phyloP scores from a whole-genome alignment of 2,329 filamentous ascomycete genomes.

The Grosmannia penicillata region DNA sequence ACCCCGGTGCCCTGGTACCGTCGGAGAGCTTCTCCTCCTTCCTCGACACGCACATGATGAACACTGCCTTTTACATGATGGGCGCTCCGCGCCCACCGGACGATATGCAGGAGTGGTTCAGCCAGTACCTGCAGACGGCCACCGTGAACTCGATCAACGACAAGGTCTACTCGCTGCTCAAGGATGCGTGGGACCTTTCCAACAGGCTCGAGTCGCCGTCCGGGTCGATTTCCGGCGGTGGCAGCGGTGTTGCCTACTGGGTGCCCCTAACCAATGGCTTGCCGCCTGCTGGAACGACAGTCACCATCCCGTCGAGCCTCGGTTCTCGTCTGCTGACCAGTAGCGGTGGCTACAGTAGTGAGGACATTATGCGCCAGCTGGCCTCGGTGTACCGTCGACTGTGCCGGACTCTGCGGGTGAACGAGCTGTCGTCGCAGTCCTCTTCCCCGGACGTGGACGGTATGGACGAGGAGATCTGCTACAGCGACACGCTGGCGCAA shows the following conservation, averaged over 20 bases:
- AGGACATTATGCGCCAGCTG: conserved; percentile 35
- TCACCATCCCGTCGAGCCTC: too few species aligned
- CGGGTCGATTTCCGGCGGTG: neutral
- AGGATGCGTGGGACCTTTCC: conserved; percentile 27
- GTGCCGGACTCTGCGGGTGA: conserved; percentile 40
- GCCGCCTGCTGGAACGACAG: too few species aligned
- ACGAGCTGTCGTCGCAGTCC: conserved; percentile 30
- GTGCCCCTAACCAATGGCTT: too few species aligned
- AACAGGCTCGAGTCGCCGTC: conserved; percentile 4
- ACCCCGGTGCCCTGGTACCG: conserved; percentile 56
- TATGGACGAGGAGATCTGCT: conserved; percentile 28
- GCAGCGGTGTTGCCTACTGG: neutral
- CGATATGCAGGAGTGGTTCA: conserved; percentile 20
- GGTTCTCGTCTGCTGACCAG: too few species aligned
- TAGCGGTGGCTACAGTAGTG: neutral
- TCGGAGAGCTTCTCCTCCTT: conserved; percentile 49
- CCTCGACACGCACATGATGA: conserved; percentile 41
- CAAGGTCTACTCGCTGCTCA: conserved; percentile 19
- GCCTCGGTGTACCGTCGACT: conserved; percentile 45
- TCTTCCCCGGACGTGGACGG: conserved; percentile 14
- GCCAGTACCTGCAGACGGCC: conserved; percentile 21
- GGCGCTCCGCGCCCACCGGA: conserved; percentile 19
- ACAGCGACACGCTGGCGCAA: conserved; percentile 45
- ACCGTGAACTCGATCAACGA: conserved; percentile 26
- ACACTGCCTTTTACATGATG: conserved; percentile 25